A percentile compares a stretch with the other conserved stretches of the same genome.
phyloP scores from a whole-genome alignment of 140 eudicot genomes.

The Bidens hawaiensis region DNA sequence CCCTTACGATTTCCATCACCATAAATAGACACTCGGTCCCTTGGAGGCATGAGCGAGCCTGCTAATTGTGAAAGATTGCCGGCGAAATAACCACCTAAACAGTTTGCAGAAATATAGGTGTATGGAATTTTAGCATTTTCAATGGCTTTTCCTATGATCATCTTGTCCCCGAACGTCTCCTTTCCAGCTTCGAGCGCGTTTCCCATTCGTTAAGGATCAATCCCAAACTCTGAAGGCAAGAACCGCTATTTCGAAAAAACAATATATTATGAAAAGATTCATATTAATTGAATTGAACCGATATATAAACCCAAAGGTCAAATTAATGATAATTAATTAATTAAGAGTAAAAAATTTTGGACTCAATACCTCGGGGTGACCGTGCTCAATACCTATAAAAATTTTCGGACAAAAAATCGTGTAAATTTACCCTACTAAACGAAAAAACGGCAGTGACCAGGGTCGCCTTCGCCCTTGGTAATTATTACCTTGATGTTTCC shows the following conservation, averaged over 20 bases:
- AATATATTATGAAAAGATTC: too few relatives aligned
- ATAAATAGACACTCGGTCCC: slow-evolving; percentile 32
- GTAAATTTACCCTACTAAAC: too few relatives aligned
- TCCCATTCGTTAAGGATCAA: slow-evolving; percentile 50
- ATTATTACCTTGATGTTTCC: slow-evolving; percentile 64
- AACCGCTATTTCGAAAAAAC: slow-evolving; percentile 39
- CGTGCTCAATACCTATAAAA: too few relatives aligned
- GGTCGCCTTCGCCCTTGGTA: too few relatives aligned
- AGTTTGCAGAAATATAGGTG: slow-evolving; percentile 57
- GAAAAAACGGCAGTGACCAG: too few relatives aligned
- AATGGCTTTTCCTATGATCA: slow-evolving; percentile 54
- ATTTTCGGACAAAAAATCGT: too few relatives aligned
- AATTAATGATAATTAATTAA: too few relatives aligned
- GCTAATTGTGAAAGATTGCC: slow-evolving; percentile 45
- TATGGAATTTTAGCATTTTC: slow-evolving; percentile 54
- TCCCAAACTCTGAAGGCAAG: slow-evolving; percentile 73
- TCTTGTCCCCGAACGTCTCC: slow-evolving; percentile 52
- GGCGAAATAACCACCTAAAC: slow-evolving; percentile 56
- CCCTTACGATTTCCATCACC: slow-evolving; percentile 71
- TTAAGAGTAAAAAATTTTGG: too few relatives aligned
- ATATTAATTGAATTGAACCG: too few relatives aligned
- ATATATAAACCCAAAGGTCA: too few relatives aligned
- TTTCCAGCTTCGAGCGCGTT: slow-evolving; percentile 45
- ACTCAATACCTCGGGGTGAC: too few relatives aligned
- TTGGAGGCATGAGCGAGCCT: slow-evolving; percentile 45